phyloP scores from a whole-genome alignment of 371 early-diverging fungal genomes.

The Haplosporangium sp. region DNA sequence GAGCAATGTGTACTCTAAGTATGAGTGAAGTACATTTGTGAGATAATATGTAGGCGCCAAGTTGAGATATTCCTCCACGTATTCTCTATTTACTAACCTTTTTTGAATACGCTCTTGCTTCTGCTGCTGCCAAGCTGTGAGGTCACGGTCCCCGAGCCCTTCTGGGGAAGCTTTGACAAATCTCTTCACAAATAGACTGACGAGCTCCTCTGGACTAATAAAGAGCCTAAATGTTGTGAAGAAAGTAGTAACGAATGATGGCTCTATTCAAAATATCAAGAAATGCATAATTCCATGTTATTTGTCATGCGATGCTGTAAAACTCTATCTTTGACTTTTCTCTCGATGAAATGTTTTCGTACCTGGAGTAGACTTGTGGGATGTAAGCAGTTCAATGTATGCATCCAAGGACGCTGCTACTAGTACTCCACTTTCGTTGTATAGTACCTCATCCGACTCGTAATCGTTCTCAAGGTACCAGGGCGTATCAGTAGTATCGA shows the following conservation, averaged over 20 bases:
- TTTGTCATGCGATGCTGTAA: neutral
- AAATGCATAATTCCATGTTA: neutral
- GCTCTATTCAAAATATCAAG: conserved; percentile 59
- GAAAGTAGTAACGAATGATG: conserved; percentile 81
- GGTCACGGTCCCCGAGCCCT: conserved; percentile 73
- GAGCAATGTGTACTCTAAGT: conserved; percentile 32
- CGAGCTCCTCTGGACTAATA: conserved; percentile 76
- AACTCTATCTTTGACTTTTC: neutral
- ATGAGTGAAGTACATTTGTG: neutral
- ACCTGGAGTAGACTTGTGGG: conserved; percentile 41
- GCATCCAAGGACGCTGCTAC: conserved; percentile 45
- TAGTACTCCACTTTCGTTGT: conserved; percentile 29
- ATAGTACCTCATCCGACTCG: conserved; percentile 39
- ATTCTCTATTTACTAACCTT: conserved; percentile 14
- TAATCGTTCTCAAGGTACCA: conserved; percentile 51
- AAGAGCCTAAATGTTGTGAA: conserved; percentile 89
- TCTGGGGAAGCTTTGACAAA: conserved; percentile 77
- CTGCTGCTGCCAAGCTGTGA: conserved; percentile 82
- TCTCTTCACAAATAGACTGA: conserved; percentile 73
- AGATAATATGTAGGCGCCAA: neutral
- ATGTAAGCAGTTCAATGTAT: conserved; percentile 44
- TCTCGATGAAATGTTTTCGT: neutral
- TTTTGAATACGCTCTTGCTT: conserved; percentile 84
- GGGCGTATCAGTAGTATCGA: neutral
- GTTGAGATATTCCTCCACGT: neutral